phyloP scores from a whole-genome alignment of 805 yeast genomes.

The Schwanniomyces vanrijiae region DNA sequence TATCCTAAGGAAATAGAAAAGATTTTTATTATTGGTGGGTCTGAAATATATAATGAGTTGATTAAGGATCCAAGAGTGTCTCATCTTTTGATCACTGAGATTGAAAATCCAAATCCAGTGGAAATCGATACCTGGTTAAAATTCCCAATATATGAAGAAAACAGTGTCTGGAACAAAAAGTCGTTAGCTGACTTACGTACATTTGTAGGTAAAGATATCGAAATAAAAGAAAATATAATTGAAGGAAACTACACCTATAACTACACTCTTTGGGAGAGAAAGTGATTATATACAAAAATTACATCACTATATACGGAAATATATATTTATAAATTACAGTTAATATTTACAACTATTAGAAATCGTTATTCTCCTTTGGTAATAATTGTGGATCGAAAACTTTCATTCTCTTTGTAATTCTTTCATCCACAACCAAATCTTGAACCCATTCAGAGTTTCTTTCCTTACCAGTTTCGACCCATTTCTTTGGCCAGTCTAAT shows the following conservation, averaged over 20 bases:
- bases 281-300: neutral
- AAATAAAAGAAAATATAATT: constrained; percentile 34
- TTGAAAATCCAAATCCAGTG: constrained; percentile 38
- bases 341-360: constrained; percentile 2
- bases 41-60: constrained; percentile 71
- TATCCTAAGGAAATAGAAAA: constrained; percentile 41
- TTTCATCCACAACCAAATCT: constrained; percentile 66
- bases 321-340: neutral
- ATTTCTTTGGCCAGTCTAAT: constrained; percentile 79
- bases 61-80: constrained; percentile 45
- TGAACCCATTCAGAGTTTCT: constrained; percentile 86
- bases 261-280: constrained; percentile 58
- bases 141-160: constrained; percentile 20
- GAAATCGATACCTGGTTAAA: constrained; percentile 74
- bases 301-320: neutral
- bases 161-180: constrained; percentile 35
- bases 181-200: constrained; percentile 32
- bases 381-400: constrained; percentile 35
- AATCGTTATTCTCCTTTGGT: neutral
- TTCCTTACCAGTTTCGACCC: constrained; percentile 77
- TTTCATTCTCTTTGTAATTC: constrained; percentile 56
- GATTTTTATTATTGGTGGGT: constrained; percentile 90
- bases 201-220: constrained; percentile 32
- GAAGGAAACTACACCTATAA: constrained; percentile 48
- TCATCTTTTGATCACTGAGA: constrained; percentile 69